phyloP scores from a whole-genome alignment of 2,329 filamentous ascomycete genomes.

The Curvularia verruculosa region DNA sequence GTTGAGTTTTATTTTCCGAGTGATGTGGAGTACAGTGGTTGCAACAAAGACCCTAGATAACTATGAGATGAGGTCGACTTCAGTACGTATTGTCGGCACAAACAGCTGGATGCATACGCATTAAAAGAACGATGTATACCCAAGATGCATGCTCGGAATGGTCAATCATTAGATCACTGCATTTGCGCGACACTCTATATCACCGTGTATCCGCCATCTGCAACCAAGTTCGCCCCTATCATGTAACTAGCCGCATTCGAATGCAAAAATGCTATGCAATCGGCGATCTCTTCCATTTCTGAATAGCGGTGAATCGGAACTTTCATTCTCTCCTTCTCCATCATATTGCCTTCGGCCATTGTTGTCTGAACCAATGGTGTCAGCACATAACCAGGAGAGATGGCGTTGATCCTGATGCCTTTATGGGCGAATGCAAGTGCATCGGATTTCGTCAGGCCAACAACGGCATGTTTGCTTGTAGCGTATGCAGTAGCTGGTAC shows the following conservation, averaged over 20 bases:
- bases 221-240: constrained; percentile 72
- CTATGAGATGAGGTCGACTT: not conserved
- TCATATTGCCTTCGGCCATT: constrained; percentile 30
- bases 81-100: not conserved
- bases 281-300: constrained; percentile 70
- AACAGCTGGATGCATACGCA: not conserved
- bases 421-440: constrained; percentile 59
- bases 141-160: not conserved
- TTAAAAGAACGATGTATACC: not conserved
- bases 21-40: not conserved
- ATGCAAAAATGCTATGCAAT: constrained; percentile 71
- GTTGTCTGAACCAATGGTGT: constrained; percentile 49
- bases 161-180: not conserved
- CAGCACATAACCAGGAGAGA: constrained; percentile 61
- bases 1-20: not conserved
- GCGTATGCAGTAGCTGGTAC: constrained; percentile 57
- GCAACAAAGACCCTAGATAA: not conserved
- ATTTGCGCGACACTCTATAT: constrained; percentile 5
- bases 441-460: constrained; percentile 62
- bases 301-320: constrained; percentile 57
- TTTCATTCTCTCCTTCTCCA: constrained; percentile 48
- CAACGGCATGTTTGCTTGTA: constrained; percentile 61
- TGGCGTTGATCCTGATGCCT: constrained; percentile 65
- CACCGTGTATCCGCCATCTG: constrained; percentile 58
- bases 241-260: constrained; percentile 75